Percentiles rank a stretch among this genome's conserved stretches.
These are phyloP conservation scores for Colletotrichum theobromicola DNA, from an alignment of 2,329 filamentous ascomycete genomes.

Conservation along the genomic window DNA sequence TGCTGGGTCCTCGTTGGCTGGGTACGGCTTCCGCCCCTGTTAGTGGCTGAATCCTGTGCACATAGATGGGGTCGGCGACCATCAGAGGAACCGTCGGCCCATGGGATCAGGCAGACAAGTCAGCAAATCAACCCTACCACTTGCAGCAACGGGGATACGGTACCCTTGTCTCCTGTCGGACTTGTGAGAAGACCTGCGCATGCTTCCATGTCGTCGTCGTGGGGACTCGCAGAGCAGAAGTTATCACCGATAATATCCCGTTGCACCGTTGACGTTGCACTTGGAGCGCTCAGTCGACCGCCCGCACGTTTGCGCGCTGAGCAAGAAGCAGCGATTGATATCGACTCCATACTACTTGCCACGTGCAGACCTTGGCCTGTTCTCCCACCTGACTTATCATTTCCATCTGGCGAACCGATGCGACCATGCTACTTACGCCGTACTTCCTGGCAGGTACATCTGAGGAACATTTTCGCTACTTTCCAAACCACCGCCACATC, in stretches of 20 bases:
- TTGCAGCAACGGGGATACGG: background rate
- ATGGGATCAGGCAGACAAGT: background rate
- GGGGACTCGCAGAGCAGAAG: background rate
- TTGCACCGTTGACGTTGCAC: background rate
- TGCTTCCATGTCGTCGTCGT: background rate
- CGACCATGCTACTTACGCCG: background rate
- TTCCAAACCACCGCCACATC: background rate
- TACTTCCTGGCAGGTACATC: background rate
- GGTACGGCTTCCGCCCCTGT: background rate
- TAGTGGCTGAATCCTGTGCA: background rate
- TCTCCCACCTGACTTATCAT: background rate
- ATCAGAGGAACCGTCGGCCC: background rate
- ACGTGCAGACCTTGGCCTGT: background rate
- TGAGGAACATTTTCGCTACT: background rate
- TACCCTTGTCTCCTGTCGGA: background rate
- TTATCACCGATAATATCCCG: background rate
- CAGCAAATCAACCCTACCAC: background rate
- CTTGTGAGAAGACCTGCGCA: background rate
- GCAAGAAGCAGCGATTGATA: background rate
- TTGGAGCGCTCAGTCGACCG: background rate
- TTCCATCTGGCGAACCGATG: background rate
- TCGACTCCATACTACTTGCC: background rate
- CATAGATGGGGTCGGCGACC: background rate
- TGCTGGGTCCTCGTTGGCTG: background rate
- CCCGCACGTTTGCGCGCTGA: background rate